Evolutionary conservation across 352 stramenopile species (phyloP).

Genomic region (Aphanomyces astaci): DNA sequence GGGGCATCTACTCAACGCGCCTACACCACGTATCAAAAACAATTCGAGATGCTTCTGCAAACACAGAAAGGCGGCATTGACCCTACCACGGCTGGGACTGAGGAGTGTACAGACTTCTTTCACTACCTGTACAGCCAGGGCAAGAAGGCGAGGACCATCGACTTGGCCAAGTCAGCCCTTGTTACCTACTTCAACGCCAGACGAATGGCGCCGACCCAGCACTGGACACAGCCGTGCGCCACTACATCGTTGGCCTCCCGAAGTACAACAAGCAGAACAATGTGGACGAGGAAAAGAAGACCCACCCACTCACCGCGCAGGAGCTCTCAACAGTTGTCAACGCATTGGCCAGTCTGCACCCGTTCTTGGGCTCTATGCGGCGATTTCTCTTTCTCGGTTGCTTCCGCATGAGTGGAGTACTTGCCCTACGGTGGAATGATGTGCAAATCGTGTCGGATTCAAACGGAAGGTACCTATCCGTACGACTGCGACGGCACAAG

Average conservation of each 20-base stretch:
- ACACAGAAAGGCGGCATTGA: neutral
- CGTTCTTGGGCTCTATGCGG: neutral
- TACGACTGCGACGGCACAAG: slow-evolving; percentile 1
- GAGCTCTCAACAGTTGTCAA: neutral
- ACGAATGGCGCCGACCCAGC: neutral
- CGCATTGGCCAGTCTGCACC: neutral
- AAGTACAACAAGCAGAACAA: slow-evolving; percentile 4
- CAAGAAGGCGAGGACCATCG: neutral
- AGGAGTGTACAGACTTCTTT: neutral
- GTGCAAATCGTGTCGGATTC: neutral
- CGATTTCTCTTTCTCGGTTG: neutral
- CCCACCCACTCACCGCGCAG: neutral
- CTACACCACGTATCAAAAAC: neutral
- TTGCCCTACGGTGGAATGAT: neutral
- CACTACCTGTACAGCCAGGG: neutral
- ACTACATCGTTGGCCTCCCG: neutral
- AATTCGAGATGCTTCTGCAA: neutral
- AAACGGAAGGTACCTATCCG: neutral
- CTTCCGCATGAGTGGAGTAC: neutral
- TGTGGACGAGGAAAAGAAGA: slow-evolving; percentile 6
- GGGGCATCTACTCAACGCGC: neutral
- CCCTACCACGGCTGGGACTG: neutral
- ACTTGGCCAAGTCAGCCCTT: neutral
- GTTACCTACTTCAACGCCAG: neutral
- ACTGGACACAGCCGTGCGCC: neutral